These are phyloP conservation scores for Colletotrichum sp. DNA, from an alignment of 2,329 filamentous ascomycete species.

Conservation along the genomic window DNA sequence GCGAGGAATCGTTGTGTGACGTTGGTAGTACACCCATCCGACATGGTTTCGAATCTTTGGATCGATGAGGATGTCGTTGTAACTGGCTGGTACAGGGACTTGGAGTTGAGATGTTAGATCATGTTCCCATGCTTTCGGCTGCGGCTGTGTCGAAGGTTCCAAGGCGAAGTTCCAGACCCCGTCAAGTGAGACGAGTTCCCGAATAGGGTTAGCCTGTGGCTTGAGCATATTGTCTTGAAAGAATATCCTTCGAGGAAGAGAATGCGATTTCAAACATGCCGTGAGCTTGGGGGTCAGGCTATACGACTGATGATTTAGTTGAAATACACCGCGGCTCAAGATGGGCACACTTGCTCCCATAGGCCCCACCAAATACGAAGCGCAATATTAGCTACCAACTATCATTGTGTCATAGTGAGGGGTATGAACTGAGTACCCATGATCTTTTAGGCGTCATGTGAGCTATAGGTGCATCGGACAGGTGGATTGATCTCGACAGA, in stretches of 20 bases:
- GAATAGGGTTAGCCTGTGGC: conserved; percentile 18
- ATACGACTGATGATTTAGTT: background rate
- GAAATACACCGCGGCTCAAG: background rate
- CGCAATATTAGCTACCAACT: background rate
- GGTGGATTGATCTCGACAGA: background rate
- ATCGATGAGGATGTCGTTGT: conserved; percentile 28
- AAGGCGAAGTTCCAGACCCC: conserved; percentile 28
- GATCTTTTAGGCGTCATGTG: background rate
- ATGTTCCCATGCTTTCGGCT: conserved; percentile 27
- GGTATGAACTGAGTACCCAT: background rate
- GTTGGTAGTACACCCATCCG: conserved; percentile 35
- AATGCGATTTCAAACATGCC: background rate
- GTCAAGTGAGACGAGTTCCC: conserved; percentile 24
- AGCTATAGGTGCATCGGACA: background rate
- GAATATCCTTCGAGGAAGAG: background rate
- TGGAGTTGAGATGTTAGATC: conserved; percentile 26
- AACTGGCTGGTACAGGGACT: conserved; percentile 27
- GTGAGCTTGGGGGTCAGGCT: background rate
- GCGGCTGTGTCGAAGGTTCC: background rate
- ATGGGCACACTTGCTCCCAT: background rate
- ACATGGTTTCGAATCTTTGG: conserved; percentile 29
- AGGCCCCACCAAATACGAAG: background rate
- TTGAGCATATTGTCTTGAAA: conserved; percentile 16
- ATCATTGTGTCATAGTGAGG: background rate
- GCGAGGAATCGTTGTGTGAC: conserved; percentile 25